Base-by-base conservation (phyloP, 768 basidiomycete genomes). In the Mycena indigotica region DNA sequence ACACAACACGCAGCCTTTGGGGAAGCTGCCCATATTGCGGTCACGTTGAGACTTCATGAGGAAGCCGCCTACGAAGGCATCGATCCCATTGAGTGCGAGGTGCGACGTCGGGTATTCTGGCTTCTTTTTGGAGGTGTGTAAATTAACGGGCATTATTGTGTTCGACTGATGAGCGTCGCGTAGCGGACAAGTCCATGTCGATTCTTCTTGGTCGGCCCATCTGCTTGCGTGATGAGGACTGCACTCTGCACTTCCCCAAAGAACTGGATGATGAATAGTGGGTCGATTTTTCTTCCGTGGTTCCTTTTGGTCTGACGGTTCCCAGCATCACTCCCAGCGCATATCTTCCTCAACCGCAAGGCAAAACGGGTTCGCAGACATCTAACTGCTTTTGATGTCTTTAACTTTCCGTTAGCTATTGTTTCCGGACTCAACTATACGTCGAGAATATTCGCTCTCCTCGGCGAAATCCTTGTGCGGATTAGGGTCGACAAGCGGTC, bases 201-300 rank as follows among this genome's bases (percentile, higher is more conserved):
- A 88, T 93, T 64, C 77, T 94, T 39, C 79, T 93, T 44, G 91
- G 90, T 17, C 80, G 93, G 57, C 91, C 92, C 35, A 91, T 94
- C 61, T 91, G 86, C 70, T 77, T 95, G 66, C 83, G 91, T 52
- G 91, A 94, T 67, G 94, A 95, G 69, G 93, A 96, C 70, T 94
- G 92, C 72, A 92, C 91, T 8, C 84, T 91, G 2, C 87, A 91
- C 69, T 92, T 93, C 74, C 91, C 91, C 25, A 89, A 87, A 72
- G 91, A 93, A 73, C 76, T 93, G 56, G 91, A 93, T 72, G 91
- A 93, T 69, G 91, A 93, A 76, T 93, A 91, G 91, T 93, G 73
- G 66, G 89, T 84, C 55, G 62, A 30, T 52, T 64, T 62, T 54
- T 55, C 62, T 46, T 51, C 51, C 53, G 55, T 60, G n/a, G 53